Evolutionary conservation across 176 grass and related monocot species (phyloP).

Genomic region (Phoenix dactylifera): DNA sequence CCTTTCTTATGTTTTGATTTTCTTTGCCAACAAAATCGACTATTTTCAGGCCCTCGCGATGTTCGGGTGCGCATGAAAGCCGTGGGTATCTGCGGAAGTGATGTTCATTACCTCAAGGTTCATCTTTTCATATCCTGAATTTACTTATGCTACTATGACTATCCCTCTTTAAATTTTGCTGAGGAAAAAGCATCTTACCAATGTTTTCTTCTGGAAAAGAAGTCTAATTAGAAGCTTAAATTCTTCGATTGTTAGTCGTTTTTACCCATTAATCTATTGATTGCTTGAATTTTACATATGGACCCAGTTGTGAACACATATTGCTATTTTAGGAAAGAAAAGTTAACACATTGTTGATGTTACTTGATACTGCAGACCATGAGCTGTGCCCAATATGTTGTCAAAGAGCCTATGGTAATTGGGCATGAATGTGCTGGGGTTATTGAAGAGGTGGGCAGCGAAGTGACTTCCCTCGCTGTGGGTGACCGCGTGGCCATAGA

Average conservation of each 20-base stretch:
- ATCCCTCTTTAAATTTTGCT: too few relatives aligned
- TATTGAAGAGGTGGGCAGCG: constrained; percentile 65
- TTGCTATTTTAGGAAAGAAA: not conserved
- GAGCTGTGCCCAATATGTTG: constrained; percentile 80
- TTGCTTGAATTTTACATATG: too few relatives aligned
- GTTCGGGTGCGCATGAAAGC: constrained; percentile 89
- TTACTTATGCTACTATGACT: too few relatives aligned
- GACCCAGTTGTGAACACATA: too few relatives aligned
- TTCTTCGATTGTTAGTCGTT: too few relatives aligned
- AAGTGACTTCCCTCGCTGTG: constrained; percentile 33
- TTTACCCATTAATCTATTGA: too few relatives aligned
- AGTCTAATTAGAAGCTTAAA: too few relatives aligned
- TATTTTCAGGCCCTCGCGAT: constrained; percentile 50
- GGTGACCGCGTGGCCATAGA: constrained; percentile 85
- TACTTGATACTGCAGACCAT: constrained; percentile 33
- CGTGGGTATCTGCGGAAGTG: constrained; percentile 88
- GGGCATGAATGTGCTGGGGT: constrained; percentile 92
- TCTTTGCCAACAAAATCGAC: constrained; percentile 3
- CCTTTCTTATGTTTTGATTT: too few relatives aligned
- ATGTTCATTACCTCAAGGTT: constrained; percentile 98
- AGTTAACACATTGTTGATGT: not conserved
- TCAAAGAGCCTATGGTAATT: constrained; percentile 93
- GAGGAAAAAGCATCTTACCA: too few relatives aligned
- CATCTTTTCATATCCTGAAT: not conserved
- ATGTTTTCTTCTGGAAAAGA: too few relatives aligned